Base-by-base conservation (phyloP, 2,329 filamentous ascomycete species). In the Diaporthe amygdali region DNA sequence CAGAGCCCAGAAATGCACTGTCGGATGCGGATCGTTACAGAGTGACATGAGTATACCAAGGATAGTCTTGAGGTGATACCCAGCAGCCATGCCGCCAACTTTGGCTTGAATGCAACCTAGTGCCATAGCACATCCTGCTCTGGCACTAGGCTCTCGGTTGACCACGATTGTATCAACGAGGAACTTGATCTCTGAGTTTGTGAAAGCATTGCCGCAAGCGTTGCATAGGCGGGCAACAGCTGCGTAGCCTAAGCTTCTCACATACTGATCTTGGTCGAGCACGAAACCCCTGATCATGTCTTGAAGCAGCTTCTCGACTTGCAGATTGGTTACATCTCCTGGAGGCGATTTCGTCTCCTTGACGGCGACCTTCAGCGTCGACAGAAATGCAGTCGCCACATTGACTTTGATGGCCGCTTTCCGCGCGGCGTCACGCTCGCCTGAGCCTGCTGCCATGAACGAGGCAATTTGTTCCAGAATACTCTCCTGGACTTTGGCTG, bases 41-140 rank as follows among this genome's bases (percentile, higher is more conserved):
- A 99, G 87, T 9, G 96, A 98, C 93, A 98, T 97, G n/a, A 99
- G 85, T 47, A 99, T 97, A 22, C 96, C 93, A n/a, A 98, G 89
- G 63, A 99, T 98, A 1, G 95, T 98, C 84, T 98, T 98, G 64
- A 99, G 87, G 79, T 99, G 96, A 76, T 96, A 95, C 4, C 95
- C 95, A 68, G 96, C 96, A 67, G 96, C 96, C 95, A 99, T 98
- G 70, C 96, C 96, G 70, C 96, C 97, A 41, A 99, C 93, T 80
- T 97, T 95, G 22, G 94, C 93, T 82, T 99, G 95, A 66, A 99
- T 98, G 70, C 93, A 93, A 10, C 96, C 96, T 37, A 99, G 84
- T 15, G 96, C 95, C 85, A 97, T 94, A 20, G 97, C 96, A 81
- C 96, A 99, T 14, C 96, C 96, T 54, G 97, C 95, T 79, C 96